Percentiles rank a stretch among this genome's conserved stretches.
Evolutionary conservation across 257 asterid species (phyloP).

Genomic region (Hygrophila difformis): DNA sequence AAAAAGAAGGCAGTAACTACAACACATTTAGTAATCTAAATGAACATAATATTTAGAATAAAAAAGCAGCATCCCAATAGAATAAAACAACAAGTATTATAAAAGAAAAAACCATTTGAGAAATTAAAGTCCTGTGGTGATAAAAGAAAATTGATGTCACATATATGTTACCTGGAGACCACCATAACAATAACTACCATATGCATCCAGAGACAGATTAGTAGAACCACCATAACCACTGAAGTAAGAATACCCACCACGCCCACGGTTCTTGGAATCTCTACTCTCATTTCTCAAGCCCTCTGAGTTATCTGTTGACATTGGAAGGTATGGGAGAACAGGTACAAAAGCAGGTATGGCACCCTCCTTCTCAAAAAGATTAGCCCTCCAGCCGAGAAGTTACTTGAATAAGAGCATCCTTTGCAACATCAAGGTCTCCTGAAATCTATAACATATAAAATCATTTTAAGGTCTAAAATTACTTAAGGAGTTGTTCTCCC

Average conservation of each 20-base stretch:
- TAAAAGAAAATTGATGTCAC: neutral
- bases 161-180: slow-evolving; percentile 45
- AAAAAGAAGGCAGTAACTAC: too few relatives aligned
- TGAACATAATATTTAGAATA: too few relatives aligned
- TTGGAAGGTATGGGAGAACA: slow-evolving; percentile 72
- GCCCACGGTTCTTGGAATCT: slow-evolving; percentile 65
- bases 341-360: slow-evolving; percentile 62
- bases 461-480: neutral
- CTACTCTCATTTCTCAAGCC: slow-evolving; percentile 54
- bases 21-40: too few relatives aligned
- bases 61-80: too few relatives aligned
- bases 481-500: neutral
- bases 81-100: too few relatives aligned
- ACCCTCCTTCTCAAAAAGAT: slow-evolving; percentile 87
- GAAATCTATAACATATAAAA: slow-evolving; percentile 41
- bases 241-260: slow-evolving; percentile 63
- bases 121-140: too few relatives aligned
- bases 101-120: too few relatives aligned
- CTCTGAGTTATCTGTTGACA: slow-evolving; percentile 62
- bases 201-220: slow-evolving; percentile 54
- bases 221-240: slow-evolving; percentile 52
- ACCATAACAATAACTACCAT: slow-evolving; percentile 60
- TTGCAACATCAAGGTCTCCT: slow-evolving; percentile 78
- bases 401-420: slow-evolving; percentile 88
- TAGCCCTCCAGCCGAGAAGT: slow-evolving; percentile 86